These are phyloP conservation scores for Cryphonectria japonica DNA, from an alignment of 2,329 filamentous ascomycete species.

Conservation along the genomic window DNA sequence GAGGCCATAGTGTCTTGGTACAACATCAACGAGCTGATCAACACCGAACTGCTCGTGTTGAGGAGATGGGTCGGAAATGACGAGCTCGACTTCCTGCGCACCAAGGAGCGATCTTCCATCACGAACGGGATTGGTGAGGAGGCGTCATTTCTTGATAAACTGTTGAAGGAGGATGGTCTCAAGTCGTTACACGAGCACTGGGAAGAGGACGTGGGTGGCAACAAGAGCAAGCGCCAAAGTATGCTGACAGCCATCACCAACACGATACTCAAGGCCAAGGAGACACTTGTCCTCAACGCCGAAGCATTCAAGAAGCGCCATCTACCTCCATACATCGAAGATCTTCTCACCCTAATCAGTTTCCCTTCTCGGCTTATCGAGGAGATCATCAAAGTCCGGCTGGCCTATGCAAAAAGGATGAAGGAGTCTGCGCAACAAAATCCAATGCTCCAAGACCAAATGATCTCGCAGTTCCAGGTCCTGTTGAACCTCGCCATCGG, in stretches of 20 bases:
- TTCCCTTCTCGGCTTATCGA: conserved; percentile 95
- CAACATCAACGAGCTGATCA: conserved; percentile 95
- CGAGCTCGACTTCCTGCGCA: conserved; percentile 86
- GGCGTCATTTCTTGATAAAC: conserved; percentile 88
- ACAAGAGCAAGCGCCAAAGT: conserved; percentile 61
- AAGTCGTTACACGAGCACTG: conserved; percentile 85
- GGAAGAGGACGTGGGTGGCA: conserved; percentile 44
- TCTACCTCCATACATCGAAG: conserved; percentile 93
- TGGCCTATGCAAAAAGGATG: conserved; percentile 92
- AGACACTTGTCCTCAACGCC: conserved; percentile 84
- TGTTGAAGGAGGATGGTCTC: conserved; percentile 94
- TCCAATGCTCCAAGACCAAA: conserved; percentile 92
- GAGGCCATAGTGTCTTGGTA: conserved; percentile 94
- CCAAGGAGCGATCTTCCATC: conserved; percentile 68
- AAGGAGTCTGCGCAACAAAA: conserved; percentile 93
- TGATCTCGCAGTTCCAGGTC: conserved; percentile 96
- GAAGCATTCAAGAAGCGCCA: conserved; percentile 85
- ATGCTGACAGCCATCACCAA: conserved; percentile 83
- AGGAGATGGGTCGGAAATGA: conserved; percentile 97
- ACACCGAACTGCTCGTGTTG: conserved; percentile 86
- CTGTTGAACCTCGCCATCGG: conserved; percentile 87
- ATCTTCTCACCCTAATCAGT: conserved; percentile 93
- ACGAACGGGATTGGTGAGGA: conserved; percentile 82
- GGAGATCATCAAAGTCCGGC: conserved; percentile 90
- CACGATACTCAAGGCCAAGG: conserved; percentile 92